Percentiles rank a stretch among this genome's conserved stretches.
Evolutionary conservation across 2,329 filamentous ascomycete species (phyloP).

Genomic region (Penicillium capsulatum): DNA sequence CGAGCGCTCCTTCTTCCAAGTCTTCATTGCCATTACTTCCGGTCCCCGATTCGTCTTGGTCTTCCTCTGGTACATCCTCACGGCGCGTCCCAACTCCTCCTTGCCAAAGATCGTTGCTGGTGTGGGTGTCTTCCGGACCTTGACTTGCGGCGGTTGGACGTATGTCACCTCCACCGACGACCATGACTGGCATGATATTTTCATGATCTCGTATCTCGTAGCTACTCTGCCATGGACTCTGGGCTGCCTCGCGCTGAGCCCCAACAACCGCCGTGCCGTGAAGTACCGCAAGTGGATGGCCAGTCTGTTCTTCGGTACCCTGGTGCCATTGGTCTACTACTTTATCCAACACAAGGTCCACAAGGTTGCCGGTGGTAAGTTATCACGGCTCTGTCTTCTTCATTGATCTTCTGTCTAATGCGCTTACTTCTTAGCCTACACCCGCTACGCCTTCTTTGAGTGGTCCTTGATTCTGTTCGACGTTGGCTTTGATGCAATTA

Average conservation of each 20-base stretch:
- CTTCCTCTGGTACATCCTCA: constrained; percentile 86
- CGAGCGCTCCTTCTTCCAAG: constrained; percentile 91
- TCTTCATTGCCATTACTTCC: constrained; percentile 95
- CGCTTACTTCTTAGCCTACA: constrained; percentile 67
- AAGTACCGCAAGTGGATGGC: constrained; percentile 86
- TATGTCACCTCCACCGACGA: constrained; percentile 98
- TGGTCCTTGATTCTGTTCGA: constrained; percentile 94
- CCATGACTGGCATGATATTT: constrained; percentile 97
- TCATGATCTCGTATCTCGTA: constrained; percentile 98
- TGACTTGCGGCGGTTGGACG: constrained; percentile 96
- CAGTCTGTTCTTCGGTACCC: constrained; percentile 78
- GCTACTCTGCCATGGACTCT: constrained; percentile 92
- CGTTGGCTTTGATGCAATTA: constrained; percentile 93
- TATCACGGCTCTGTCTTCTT: no score
- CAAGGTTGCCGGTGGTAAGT: constrained; percentile 81
- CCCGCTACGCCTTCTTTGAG: constrained; percentile 95
- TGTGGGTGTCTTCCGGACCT: constrained; percentile 78
- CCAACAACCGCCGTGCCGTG: constrained; percentile 74
- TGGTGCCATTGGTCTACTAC: constrained; percentile 88
- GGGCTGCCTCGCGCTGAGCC: constrained; percentile 83
- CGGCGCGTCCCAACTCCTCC: constrained; percentile 66
- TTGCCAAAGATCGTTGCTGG: constrained; percentile 77
- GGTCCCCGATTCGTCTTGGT: constrained; percentile 89
- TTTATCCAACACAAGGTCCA: constrained; percentile 99
- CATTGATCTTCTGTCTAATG: constrained; percentile 3